Percentiles rank a stretch among this genome's conserved stretches.
phyloP scores from a whole-genome alignment of 202 grass and related monocot species.

The Zoysia matrella region DNA sequence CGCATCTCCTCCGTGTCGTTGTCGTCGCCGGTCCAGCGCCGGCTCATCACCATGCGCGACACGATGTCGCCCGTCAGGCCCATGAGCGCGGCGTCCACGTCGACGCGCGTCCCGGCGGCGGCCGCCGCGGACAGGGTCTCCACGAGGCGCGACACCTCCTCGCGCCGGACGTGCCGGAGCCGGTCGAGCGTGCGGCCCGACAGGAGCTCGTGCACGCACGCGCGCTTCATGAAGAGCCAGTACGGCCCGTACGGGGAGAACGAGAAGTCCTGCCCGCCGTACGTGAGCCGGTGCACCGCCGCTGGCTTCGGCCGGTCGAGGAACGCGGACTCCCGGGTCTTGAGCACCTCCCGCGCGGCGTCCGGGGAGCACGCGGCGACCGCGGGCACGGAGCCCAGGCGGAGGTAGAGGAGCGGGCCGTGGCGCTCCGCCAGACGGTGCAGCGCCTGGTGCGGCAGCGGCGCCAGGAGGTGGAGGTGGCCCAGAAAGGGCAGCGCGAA shows the following conservation, averaged over 20 bases:
- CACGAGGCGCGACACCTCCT: conserved; percentile 57
- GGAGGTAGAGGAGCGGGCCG: conserved; percentile 61
- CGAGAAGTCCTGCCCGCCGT: conserved; percentile 64
- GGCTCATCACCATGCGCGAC: conserved; percentile 69
- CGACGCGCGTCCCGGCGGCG: conserved; percentile 20
- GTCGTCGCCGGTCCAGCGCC: conserved; percentile 54
- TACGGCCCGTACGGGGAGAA: conserved; percentile 65
- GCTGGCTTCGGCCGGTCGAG: conserved; percentile 50
- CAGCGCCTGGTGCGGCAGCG: conserved; percentile 65
- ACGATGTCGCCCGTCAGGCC: conserved; percentile 70
- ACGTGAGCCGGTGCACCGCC: conserved; percentile 51
- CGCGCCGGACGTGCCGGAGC: conserved; percentile 49
- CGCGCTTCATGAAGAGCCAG: conserved; percentile 73
- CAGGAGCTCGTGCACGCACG: conserved; percentile 69
- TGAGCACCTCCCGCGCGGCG: conserved; percentile 58
- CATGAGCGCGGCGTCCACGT: conserved; percentile 58
- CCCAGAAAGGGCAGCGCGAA: conserved; percentile 67
- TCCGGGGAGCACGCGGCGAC: conserved; percentile 61
- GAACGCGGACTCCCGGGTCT: conserved; percentile 60
- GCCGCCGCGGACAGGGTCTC: conserved; percentile 26
- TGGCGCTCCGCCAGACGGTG: conserved; percentile 57
- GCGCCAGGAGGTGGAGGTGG: conserved; percentile 72
- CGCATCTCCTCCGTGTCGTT: conserved; percentile 59
- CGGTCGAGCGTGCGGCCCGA: conserved; percentile 58
- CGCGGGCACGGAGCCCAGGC: conserved; percentile 65